Evolutionary conservation across 768 basidiomycete species (phyloP), one percentile per base, ranked within the genome.

Genomic region (Calvatia gigantea): DNA sequence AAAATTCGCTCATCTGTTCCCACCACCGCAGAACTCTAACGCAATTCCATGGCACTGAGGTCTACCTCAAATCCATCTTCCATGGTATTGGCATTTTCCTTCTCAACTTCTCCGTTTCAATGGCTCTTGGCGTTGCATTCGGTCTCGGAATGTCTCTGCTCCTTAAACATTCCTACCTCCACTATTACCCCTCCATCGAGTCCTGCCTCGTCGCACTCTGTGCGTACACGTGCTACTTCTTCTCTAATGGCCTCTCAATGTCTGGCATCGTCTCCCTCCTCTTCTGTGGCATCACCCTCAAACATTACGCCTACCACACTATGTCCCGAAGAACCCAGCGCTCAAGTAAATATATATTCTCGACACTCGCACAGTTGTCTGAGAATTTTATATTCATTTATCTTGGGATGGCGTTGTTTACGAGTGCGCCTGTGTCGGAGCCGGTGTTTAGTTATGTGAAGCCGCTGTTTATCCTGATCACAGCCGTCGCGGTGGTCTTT

Each of bases 381-480:
- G 97, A 99, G 74, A 98, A 98, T 69, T 99, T 98, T 69, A 98
- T 99, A 70, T 99, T 99, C 75, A 93, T 99, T 66, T 98, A 98
- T 72, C 90, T 99, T 59, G 96, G 97, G 37, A 81, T 99, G 62
- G 89, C 91, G 38, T 81, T 99, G n/a, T 99, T 99, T 78, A 98
- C 95, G 2, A 84, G 81, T 54, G 80, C 89, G 2, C 91, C 93
- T 25, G 83, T 85, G 6, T 78, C 86, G 4, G 86, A 89, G 63
- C 83, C 83, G 11, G 88, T 90, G 54, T 86, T 82, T 48, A 86
- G 76, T 67, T 94, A 95, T 63, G 87, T 97, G 69, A 98, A 98
- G 68, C 97, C 97, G 0, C 73, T 99, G 19, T 97, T 98, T 75
- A 94, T 98, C 67, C 76, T 85, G 55, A 89, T 98, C 68, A 91